Percentiles rank a stretch among this genome's conserved stretches.
These are phyloP conservation scores for Pueraria montana DNA, from an alignment of 306 rosid species.

Conservation along the genomic window DNA sequence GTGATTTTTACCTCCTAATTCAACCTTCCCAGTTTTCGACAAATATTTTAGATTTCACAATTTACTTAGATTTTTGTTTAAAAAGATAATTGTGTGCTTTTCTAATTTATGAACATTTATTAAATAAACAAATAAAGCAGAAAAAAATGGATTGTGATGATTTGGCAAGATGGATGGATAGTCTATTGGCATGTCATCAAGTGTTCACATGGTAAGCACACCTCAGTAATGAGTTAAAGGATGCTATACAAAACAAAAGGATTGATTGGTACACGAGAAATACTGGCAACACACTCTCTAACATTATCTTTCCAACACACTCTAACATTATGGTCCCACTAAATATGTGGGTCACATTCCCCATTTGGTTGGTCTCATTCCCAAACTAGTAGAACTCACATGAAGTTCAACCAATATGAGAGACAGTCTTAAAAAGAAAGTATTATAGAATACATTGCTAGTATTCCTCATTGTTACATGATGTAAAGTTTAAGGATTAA, in stretches of 20 bases:
- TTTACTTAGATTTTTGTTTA: neutral
- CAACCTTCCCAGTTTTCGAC: constrained; percentile 53
- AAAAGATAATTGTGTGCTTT: neutral
- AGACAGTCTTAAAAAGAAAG: neutral
- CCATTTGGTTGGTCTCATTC: neutral
- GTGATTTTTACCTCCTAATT: constrained; percentile 56
- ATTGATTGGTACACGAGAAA: neutral
- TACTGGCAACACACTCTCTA: neutral
- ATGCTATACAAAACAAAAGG: neutral
- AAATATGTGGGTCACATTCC: neutral
- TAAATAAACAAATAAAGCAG: neutral
- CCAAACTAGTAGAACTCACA: neutral
- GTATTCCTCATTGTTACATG: neutral
- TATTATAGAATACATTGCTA: neutral
- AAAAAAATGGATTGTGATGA: neutral
- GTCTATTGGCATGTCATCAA: neutral
- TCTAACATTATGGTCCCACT: neutral
- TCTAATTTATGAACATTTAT: neutral
- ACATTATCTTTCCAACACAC: neutral
- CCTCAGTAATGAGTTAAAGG: constrained; percentile 13
- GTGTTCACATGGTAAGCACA: neutral
- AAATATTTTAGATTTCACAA: constrained; percentile 1
- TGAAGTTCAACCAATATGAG: neutral
- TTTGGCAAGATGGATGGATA: neutral
- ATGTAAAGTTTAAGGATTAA: constrained; percentile 16